Conservation (phyloP, 257 asterid genomes). For the Fraxinus americana region DNA sequence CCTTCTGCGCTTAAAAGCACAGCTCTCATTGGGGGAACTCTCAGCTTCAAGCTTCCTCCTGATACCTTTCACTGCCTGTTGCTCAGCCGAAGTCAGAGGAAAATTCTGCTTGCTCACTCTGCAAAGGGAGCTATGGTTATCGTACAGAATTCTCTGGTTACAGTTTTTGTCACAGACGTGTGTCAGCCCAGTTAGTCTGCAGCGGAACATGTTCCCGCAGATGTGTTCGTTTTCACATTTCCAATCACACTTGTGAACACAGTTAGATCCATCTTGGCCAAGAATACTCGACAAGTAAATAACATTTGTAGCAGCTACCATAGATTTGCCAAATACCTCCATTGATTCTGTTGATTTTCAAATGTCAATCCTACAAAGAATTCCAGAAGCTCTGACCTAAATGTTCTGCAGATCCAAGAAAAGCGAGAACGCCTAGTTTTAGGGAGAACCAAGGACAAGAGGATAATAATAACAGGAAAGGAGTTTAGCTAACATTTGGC, state of each 20-base stretch:
- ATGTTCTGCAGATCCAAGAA: conserved; percentile 71
- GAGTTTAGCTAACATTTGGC: conserved; percentile 8
- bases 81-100: conserved; percentile 70
- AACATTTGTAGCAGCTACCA: conserved; percentile 80
- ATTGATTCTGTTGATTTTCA: conserved; percentile 38
- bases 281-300: conserved; percentile 86
- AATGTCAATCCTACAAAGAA: conserved; percentile 30
- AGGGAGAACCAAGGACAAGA: conserved; percentile 26
- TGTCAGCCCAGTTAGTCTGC: conserved; percentile 88
- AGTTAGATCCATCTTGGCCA: conserved; percentile 96
- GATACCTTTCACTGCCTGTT: conserved; percentile 83
- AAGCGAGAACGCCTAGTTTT: conserved; percentile 44
- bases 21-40: conserved; percentile 59
- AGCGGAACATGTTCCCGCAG: conserved; percentile 90
- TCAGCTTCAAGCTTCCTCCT: conserved; percentile 88
- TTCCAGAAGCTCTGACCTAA: conserved; percentile 27
- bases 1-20: conserved; percentile 88
- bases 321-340: conserved; percentile 95
- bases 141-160: conserved; percentile 88
- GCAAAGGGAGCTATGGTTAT: conserved; percentile 91
- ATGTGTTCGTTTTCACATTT: conserved; percentile 84
- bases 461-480: neutral
- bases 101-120: conserved; percentile 78
- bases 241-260: conserved; percentile 97
- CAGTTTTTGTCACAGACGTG: conserved; percentile 98